Conservation (phyloP, 202 grass and related monocot genomes). For the Digitaria exilis region DNA sequence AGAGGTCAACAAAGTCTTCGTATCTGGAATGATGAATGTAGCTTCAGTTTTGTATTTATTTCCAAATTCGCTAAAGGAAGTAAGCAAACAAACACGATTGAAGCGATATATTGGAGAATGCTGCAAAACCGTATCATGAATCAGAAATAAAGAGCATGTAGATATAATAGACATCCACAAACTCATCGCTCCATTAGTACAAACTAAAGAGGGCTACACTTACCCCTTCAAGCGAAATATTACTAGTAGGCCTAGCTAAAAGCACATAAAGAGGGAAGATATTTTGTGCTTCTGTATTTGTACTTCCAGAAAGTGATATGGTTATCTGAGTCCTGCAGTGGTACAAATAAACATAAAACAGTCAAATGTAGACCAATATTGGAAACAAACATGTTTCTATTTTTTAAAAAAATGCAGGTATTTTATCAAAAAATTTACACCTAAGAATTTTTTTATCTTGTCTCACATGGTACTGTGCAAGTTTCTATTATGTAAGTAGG, state of each 20-base stretch:
- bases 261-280: constrained; percentile 86
- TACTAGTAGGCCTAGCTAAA: constrained; percentile 67
- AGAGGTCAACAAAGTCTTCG: constrained; percentile 71
- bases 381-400: constrained; percentile 17
- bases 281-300: constrained; percentile 60
- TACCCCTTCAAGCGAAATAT: constrained; percentile 75
- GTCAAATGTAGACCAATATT: constrained; percentile 13
- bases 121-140: constrained; percentile 48
- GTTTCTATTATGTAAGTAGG: constrained; percentile 13
- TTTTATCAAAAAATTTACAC: constrained; percentile 18
- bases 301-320: constrained; percentile 67
- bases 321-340: constrained; percentile 84
- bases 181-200: constrained; percentile 23
- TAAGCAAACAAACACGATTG: constrained; percentile 60
- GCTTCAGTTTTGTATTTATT: constrained; percentile 77
- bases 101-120: constrained; percentile 73
- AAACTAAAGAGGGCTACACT: constrained; percentile 31
- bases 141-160: constrained; percentile 42
- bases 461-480: not conserved
- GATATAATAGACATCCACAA: constrained; percentile 27
- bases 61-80: constrained; percentile 69
- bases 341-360: constrained; percentile 23
- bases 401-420: constrained; percentile 11
- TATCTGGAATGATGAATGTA: constrained; percentile 75
- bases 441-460: constrained; percentile 6